Conservation (phyloP, 768 basidiomycete species). For the Leucocoprinus leucothites region DNA sequence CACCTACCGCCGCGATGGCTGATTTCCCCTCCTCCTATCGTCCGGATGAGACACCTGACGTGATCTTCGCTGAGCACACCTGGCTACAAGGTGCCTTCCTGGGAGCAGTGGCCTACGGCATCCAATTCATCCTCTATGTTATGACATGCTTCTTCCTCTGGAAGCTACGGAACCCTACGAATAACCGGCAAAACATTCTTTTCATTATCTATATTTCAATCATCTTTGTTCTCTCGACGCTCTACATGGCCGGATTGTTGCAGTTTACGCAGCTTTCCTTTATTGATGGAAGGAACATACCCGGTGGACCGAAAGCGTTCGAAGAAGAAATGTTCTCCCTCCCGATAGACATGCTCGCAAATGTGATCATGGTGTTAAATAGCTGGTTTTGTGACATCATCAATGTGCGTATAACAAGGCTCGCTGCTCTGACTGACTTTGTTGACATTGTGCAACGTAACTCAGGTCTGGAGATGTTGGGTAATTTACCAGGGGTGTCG, state of each 20-base stretch:
- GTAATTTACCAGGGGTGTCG: slow-evolving; percentile 15
- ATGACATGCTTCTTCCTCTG: slow-evolving; percentile 12
- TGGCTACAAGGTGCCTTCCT: slow-evolving; percentile 17
- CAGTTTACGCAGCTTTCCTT: slow-evolving; percentile 14
- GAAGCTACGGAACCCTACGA: neutral
- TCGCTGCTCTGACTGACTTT: neutral
- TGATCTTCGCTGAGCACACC: slow-evolving; percentile 7
- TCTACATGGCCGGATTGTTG: slow-evolving; percentile 12
- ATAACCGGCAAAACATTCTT: neutral
- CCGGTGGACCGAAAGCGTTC: slow-evolving; percentile 8
- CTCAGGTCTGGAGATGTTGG: slow-evolving; percentile 18
- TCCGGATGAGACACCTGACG: neutral
- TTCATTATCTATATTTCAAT: slow-evolving; percentile 14
- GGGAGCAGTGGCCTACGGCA: slow-evolving; percentile 14
- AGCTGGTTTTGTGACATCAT: slow-evolving; percentile 18
- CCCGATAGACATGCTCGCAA: slow-evolving; percentile 14
- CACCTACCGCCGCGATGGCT: neutral
- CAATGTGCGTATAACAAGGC: slow-evolving; percentile 10
- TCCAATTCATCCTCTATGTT: slow-evolving; percentile 15
- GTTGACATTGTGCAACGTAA: neutral
- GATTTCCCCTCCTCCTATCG: neutral
- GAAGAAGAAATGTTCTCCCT: slow-evolving; percentile 11
- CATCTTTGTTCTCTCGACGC: slow-evolving; percentile 16
- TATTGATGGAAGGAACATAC: slow-evolving; percentile 8
- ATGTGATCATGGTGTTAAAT: slow-evolving; percentile 13